Conservation (phyloP, 768 basidiomycete genomes). For the Rubroboletus satanas region DNA sequence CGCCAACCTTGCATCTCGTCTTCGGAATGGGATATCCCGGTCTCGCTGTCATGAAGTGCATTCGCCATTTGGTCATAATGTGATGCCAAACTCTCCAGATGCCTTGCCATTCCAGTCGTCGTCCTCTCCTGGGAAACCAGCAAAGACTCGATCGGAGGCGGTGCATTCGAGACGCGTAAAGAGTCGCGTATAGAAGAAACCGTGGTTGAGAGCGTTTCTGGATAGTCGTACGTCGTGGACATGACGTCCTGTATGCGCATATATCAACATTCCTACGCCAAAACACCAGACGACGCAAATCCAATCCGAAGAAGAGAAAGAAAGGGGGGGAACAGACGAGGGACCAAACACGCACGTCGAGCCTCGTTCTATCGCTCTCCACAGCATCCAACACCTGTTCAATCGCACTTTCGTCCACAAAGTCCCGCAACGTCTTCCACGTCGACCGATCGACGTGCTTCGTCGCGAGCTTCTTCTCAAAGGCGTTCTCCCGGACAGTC, state of each 20-base stretch:
- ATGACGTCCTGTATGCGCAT: conserved; percentile 48
- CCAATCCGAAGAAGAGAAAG: background rate
- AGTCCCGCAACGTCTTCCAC: conserved; percentile 84
- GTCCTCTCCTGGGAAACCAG: conserved; percentile 48
- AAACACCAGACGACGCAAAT: background rate
- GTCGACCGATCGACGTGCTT: conserved; percentile 43
- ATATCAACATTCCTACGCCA: background rate
- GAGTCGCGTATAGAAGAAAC: conserved; percentile 53
- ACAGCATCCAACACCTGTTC: conserved; percentile 73
- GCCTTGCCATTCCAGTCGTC: conserved; percentile 64
- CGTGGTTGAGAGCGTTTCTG: conserved; percentile 55
- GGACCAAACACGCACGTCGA: conserved; percentile 53
- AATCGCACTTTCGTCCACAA: conserved; percentile 79
- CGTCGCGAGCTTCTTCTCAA: conserved; percentile 17
- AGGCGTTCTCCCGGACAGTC: conserved; percentile 25
- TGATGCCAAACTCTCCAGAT: conserved; percentile 64
- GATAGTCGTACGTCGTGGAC: conserved; percentile 60
- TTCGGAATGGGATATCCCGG: conserved; percentile 62
- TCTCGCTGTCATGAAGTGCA: conserved; percentile 63
- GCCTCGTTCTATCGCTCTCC: conserved; percentile 59
- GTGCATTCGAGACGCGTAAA: conserved; percentile 39
- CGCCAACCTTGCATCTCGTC: conserved; percentile 63
- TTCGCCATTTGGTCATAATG: conserved; percentile 78
- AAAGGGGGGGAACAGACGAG: background rate
- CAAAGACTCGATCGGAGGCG: conserved; percentile 44